Evolutionary conservation across 2,329 filamentous ascomycete species (phyloP).

Genomic region (Claviceps sp.): DNA sequence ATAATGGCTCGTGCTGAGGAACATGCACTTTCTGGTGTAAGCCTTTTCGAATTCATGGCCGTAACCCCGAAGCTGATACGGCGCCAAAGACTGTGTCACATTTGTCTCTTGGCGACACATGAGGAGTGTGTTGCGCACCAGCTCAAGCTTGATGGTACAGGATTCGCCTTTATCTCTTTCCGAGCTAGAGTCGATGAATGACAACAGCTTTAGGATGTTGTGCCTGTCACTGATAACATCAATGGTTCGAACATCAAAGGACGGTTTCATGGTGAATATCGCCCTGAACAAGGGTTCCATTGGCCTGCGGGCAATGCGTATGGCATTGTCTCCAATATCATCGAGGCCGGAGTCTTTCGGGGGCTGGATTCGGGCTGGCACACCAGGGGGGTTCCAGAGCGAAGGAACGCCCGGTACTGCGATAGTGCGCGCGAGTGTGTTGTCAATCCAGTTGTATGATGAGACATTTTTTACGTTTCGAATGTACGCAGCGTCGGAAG

Average conservation of each 20-base stretch:
- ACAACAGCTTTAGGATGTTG: constrained; percentile 34
- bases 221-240: constrained; percentile 33
- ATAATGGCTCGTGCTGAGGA: constrained; percentile 21
- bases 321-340: constrained; percentile 30
- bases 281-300: constrained; percentile 34
- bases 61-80: no score
- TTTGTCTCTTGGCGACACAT: constrained; percentile 22
- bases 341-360: no score
- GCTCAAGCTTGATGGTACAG: constrained; percentile 30
- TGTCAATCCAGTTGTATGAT: no score
- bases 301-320: constrained; percentile 27
- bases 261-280: constrained; percentile 23
- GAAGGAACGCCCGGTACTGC: no score
- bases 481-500: no score
- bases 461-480: no score
- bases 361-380: no score
- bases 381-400: no score
- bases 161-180: constrained; percentile 13
- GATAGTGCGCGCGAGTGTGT: no score
- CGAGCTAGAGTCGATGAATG: constrained; percentile 22
- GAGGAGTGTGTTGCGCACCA: constrained; percentile 22
- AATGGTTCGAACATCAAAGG: constrained; percentile 22
- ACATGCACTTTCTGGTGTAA: constrained; percentile 23
- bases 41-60: constrained; percentile 32
- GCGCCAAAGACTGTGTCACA: no score